Percentiles rank a stretch among this genome's conserved stretches.
These are phyloP conservation scores for Xanthoconium purpureum DNA, from an alignment of 768 basidiomycete species.

Conservation along the genomic window DNA sequence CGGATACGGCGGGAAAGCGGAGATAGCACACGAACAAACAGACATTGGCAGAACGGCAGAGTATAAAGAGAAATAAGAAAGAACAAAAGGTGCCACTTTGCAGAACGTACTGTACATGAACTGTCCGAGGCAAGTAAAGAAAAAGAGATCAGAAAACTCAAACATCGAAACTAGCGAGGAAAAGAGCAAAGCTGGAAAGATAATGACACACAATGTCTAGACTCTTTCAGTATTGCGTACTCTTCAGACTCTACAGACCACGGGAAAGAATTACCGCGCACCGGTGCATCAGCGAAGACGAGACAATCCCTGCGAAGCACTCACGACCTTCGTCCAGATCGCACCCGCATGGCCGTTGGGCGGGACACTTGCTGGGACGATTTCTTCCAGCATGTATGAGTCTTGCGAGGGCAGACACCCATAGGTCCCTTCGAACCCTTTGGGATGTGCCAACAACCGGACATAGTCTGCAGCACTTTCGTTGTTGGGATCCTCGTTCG, in stretches of 20 bases:
- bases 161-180: slow-evolving; percentile 5
- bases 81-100: slow-evolving; percentile 7
- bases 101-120: slow-evolving; percentile 22
- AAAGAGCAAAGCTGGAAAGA: slow-evolving; percentile 1
- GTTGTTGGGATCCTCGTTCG: slow-evolving; percentile 19
- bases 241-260: slow-evolving; percentile 23
- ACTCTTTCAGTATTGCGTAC: slow-evolving; percentile 22
- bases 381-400: slow-evolving; percentile 69
- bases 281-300: slow-evolving; percentile 32
- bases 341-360: slow-evolving; percentile 31
- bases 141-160: background rate
- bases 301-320: slow-evolving; percentile 30
- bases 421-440: slow-evolving; percentile 48
- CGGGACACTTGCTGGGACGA: slow-evolving; percentile 39
- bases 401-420: slow-evolving; percentile 58
- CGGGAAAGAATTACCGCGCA: background rate
- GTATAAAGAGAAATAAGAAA: slow-evolving; percentile 37
- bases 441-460: slow-evolving; percentile 55
- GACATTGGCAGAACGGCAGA: background rate
- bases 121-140: slow-evolving; percentile 10
- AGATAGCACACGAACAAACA: slow-evolving; percentile 10
- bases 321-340: slow-evolving; percentile 46
- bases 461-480: slow-evolving; percentile 42
- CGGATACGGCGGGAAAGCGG: slow-evolving; percentile 2
- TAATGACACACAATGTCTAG: background rate